Conservation (phyloP, 2,329 filamentous ascomycete species). For the Zasmidium citrigriseum region DNA sequence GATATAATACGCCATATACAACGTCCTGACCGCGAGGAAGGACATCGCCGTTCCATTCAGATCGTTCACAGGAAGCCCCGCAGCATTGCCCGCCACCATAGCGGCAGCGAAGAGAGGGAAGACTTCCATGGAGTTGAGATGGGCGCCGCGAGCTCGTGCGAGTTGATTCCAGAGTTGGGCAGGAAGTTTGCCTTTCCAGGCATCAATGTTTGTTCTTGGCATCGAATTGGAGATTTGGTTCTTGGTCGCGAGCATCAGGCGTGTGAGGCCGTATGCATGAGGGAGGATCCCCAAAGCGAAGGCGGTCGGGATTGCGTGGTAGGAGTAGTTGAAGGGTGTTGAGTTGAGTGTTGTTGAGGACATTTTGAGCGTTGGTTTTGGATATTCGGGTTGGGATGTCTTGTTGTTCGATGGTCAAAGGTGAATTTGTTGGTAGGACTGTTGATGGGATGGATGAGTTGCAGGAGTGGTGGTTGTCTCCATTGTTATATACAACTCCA, state of each 20-base stretch:
- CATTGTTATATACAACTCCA: no score
- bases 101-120: slow-evolving; percentile 43
- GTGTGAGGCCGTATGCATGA: slow-evolving; percentile 25
- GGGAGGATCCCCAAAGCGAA: slow-evolving; percentile 27
- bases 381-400: no score
- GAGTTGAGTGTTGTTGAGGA: not conserved
- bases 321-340: slow-evolving; percentile 24
- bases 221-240: slow-evolving; percentile 24
- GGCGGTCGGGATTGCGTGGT: slow-evolving; percentile 25
- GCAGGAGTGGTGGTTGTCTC: no score
- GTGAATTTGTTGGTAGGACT: no score
- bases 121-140: slow-evolving; percentile 50
- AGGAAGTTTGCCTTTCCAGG: slow-evolving; percentile 27
- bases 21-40: slow-evolving; percentile 23
- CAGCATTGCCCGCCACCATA: slow-evolving; percentile 32
- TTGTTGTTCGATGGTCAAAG: no score
- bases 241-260: slow-evolving; percentile 28
- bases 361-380: not conserved
- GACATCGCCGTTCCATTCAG: slow-evolving; percentile 22
- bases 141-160: slow-evolving; percentile 35
- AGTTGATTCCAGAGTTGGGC: slow-evolving; percentile 27
- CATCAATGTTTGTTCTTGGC: slow-evolving; percentile 29
- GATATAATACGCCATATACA: slow-evolving; percentile 27
- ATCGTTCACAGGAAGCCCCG: slow-evolving; percentile 22
- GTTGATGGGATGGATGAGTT: no score